These are phyloP conservation scores for Lophium mytilinum DNA, from an alignment of 495 filamentous ascomycete genomes.

Conservation along the genomic window DNA sequence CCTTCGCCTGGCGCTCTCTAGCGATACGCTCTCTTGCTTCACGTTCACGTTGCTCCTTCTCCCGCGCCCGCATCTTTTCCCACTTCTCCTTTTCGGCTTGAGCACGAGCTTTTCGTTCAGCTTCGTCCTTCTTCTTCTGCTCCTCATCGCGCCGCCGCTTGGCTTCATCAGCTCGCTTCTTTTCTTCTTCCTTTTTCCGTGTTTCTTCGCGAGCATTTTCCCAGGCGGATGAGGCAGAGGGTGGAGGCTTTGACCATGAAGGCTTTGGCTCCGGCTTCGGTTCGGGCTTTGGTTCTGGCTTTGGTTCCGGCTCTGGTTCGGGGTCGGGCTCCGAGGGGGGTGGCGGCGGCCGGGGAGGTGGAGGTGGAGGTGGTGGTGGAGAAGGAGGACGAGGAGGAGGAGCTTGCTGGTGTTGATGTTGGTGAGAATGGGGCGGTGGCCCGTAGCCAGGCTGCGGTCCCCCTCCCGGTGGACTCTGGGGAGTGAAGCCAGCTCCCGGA, in stretches of 20 bases:
- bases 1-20: slow-evolving; percentile 36
- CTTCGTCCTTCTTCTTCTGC: slow-evolving; percentile 34
- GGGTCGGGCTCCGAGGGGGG: slow-evolving; percentile 23
- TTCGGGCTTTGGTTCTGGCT: slow-evolving; percentile 30
- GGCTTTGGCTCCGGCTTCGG: slow-evolving; percentile 22
- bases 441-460: slow-evolving; percentile 1
- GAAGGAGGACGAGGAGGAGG: slow-evolving; percentile 15
- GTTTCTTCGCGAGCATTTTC: slow-evolving; percentile 64
- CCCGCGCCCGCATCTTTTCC: slow-evolving; percentile 37
- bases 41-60: slow-evolving; percentile 35
- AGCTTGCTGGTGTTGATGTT: slow-evolving; percentile 4
- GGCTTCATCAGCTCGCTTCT: slow-evolving; percentile 46
- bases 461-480: slow-evolving; percentile 8
- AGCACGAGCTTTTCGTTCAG: slow-evolving; percentile 33
- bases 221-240: slow-evolving; percentile 43
- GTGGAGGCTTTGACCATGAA: neutral
- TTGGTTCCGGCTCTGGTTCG: slow-evolving; percentile 23
- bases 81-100: slow-evolving; percentile 38
- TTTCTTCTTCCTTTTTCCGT: slow-evolving; percentile 54
- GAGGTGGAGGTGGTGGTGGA: slow-evolving; percentile 18
- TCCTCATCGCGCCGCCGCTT: slow-evolving; percentile 42
- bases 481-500: slow-evolving; percentile 18
- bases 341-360: slow-evolving; percentile 16
- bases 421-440: slow-evolving; percentile 9
- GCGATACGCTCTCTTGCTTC: slow-evolving; percentile 36